Evolutionary conservation across 352 stramenopile genomes (phyloP).

Genomic region (Saprolegnia diclina): DNA sequence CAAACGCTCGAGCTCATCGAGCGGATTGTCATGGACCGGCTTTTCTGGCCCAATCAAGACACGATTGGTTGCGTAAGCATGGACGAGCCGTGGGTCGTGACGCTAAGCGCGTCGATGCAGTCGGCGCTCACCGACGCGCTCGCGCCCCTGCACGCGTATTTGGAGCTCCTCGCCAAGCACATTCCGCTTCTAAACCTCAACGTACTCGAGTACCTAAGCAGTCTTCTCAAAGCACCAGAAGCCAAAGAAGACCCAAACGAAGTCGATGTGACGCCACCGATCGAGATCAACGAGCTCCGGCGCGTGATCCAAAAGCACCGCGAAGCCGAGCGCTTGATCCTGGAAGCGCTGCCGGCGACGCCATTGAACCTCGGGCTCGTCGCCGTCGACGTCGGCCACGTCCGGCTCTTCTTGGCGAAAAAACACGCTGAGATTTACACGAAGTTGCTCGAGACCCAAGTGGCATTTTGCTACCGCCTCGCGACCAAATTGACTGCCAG

Average conservation of each 20-base stretch:
- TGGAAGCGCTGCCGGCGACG: slow-evolving; percentile 58
- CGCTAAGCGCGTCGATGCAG: slow-evolving; percentile 48
- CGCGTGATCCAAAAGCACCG: slow-evolving; percentile 58
- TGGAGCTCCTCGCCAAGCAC: slow-evolving; percentile 76
- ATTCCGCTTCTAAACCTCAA: slow-evolving; percentile 88
- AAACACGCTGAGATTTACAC: slow-evolving; percentile 77
- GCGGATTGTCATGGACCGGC: slow-evolving; percentile 89
- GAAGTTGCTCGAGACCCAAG: slow-evolving; percentile 64
- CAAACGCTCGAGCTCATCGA: slow-evolving; percentile 88
- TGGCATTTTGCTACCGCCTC: slow-evolving; percentile 56
- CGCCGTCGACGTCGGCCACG: slow-evolving; percentile 71
- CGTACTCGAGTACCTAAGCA: slow-evolving; percentile 64
- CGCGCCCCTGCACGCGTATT: slow-evolving; percentile 66
- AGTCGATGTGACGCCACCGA: slow-evolving; percentile 45
- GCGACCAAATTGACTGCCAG: slow-evolving; percentile 61
- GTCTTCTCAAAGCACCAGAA: slow-evolving; percentile 32
- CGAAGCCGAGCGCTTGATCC: slow-evolving; percentile 56
- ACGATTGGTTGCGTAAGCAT: slow-evolving; percentile 80
- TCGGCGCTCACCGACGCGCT: slow-evolving; percentile 42
- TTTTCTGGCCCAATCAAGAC: slow-evolving; percentile 93
- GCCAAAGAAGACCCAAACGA: slow-evolving; percentile 30
- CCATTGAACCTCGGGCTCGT: slow-evolving; percentile 74
- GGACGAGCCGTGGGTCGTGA: slow-evolving; percentile 50
- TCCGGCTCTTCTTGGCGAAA: slow-evolving; percentile 61
- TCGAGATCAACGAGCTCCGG: slow-evolving; percentile 69